Base-by-base conservation (phyloP, 148 eudicot genomes). In the Chenopodium berlandieri region DNA sequence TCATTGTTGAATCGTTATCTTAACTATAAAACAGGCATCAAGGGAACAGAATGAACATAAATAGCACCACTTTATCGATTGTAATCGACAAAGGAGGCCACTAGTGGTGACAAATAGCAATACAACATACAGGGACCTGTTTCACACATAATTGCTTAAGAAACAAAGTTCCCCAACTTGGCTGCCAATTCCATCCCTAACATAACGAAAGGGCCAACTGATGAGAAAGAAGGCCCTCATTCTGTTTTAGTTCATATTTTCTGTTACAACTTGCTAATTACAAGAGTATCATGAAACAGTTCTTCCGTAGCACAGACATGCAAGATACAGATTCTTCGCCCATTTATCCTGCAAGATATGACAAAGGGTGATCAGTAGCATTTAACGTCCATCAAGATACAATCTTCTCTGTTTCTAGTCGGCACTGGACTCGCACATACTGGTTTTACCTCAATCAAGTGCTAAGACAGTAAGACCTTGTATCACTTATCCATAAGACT, bases 271-370 rank as follows among this genome's bases (percentile, higher is more conserved):
- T 32, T 56, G 50, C 48, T 76, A 77, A 73, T 70, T 80, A 83
- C 83, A 78, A 12, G 27, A 37, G 20, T 22, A 76, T 92, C 88
- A 92, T n/a, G 93, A 91, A 56, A 93, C 94, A 4, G 97, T 93
- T 75, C 97, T 82, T 32, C 97, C 97, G 74, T 91, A 93, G 85
- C 94, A 91, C 81, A 93, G 82, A 60, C 89, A 90, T 47, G 97
- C 93, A 14, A 93, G 88, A 77, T 93, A 93, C 73, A 93, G 88
- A 88, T 91, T 91, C 84, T 91, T 93, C 4, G 94, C 90, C 97
- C 97, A 93, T 87, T 93, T 93, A n/a, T 93, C 97, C 97, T 93
- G 90, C 89, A 83, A 25, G 56, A 16, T 44, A 63, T 2, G 32
- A 66, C 23, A 52, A 68, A 50, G 25, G 16, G 32, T 19, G 9